A percentile compares a stretch with the other conserved stretches of the same genome.
These are phyloP conservation scores for Schwanniomyces yamadae DNA, from an alignment of 805 yeast species.

Conservation along the genomic window DNA sequence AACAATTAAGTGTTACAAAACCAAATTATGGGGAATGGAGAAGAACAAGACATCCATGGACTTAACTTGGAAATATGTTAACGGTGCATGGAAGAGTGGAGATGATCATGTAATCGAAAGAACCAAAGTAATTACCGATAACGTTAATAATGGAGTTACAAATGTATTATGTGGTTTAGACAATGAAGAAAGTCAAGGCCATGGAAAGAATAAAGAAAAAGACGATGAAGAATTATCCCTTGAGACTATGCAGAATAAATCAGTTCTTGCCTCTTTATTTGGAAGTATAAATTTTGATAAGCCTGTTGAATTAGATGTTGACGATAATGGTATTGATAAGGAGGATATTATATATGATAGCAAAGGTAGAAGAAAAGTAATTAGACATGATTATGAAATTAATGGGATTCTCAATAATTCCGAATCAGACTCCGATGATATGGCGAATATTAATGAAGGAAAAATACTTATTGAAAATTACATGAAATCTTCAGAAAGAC, in stretches of 20 bases:
- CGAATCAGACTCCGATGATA: constrained; percentile 23
- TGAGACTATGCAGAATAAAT: constrained; percentile 27
- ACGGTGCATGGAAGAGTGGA: constrained; percentile 79
- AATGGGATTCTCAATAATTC: constrained; percentile 22
- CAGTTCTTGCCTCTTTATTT: constrained; percentile 36
- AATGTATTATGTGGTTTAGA: constrained; percentile 24
- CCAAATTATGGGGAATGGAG: constrained; percentile 89
- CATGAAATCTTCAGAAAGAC: constrained; percentile 20
- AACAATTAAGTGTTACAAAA: constrained; percentile 60
- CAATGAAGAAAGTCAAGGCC: constrained; percentile 22
- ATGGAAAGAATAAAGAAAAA: constrained; percentile 18
- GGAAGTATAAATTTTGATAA: constrained; percentile 33
- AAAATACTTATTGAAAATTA: constrained; percentile 21
- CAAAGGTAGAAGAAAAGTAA: constrained; percentile 35
- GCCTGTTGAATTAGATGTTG: constrained; percentile 37
- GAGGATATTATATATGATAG: constrained; percentile 35
- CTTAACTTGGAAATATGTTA: constrained; percentile 58
- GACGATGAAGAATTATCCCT: constrained; percentile 10
- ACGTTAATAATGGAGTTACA: constrained; percentile 7
- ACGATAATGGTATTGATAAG: constrained; percentile 27
- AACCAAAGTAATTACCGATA: constrained; percentile 5
- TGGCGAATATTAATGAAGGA: constrained; percentile 18
- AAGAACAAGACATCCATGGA: constrained; percentile 62
- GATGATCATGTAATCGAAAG: constrained; percentile 77
- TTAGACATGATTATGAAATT: constrained; percentile 34